Evolutionary conservation across 371 early-diverging fungal genomes (phyloP), one percentile per base, ranked within the genome.

Genomic region (Lichtheimia corymbifera): DNA sequence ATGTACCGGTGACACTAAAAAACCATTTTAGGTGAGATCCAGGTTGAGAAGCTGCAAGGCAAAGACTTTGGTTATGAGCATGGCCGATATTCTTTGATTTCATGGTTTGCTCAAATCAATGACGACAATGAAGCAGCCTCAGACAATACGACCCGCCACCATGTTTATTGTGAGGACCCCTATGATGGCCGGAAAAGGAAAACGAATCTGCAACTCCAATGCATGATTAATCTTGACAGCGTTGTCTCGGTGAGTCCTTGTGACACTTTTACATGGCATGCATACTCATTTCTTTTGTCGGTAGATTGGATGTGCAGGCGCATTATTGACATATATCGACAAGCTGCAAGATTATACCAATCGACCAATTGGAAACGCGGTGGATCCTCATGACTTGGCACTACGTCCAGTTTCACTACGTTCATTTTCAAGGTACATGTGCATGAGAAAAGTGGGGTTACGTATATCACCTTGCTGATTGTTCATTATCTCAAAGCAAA

Each of bases 281-380:
- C 5, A 17, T 22, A 5, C 6, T 47, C 0, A 47, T 47, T 47
- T 2, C 12, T 22, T 47, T 2, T 18, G 7, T 5, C 40, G 25
- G 24, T 57, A 89, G 90, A 71, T 89, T 58, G 83, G 88, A 6
- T 83, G 84, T 64, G 83, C 85, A 20, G 91, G 91, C 4, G 85
- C 86, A 1, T 50, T 90, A 4, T 57, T 91, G 4, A 69, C 69
- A 42, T 80, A 83, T 52, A 51, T 89, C 3, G 59, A 68, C 35
- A 53, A 73, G 50, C 55, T 76, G 17, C 71, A 74, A 4, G 63
- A 59, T 6, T 47, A 53, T 4, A 47, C 52, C 22, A 49, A 64
- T 55, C 61, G 74, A 52, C 50, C 63, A 62, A 54, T 56, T 4
- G 22, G 53, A 15, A 55, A 65, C 53, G 50, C 66, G 0, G n/a